These are phyloP conservation scores for Zygosaccharomyces gambellarensis DNA, from an alignment of 805 yeast genomes.

Conservation along the genomic window DNA sequence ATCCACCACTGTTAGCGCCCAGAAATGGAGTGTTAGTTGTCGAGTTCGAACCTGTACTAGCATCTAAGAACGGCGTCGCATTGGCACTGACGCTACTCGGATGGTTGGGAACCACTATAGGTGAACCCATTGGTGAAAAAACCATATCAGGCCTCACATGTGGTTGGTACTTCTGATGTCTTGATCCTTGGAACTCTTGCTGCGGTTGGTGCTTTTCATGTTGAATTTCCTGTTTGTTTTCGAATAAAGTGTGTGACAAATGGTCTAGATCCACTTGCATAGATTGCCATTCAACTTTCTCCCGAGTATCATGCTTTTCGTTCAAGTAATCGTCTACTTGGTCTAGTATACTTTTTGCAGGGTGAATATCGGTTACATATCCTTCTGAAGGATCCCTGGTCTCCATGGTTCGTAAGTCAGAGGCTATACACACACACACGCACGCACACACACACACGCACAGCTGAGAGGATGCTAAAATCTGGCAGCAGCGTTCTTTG, in stretches of 20 bases:
- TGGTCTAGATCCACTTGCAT: constrained; percentile 21
- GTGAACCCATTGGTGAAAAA: constrained; percentile 74
- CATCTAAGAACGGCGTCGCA: constrained; percentile 20
- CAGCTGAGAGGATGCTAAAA: no score
- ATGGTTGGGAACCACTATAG: constrained; percentile 49
- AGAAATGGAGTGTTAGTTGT: constrained; percentile 35
- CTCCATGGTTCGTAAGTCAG: neutral
- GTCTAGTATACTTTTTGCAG: constrained; percentile 29
- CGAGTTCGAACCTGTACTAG: constrained; percentile 5
- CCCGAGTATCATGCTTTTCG: constrained; percentile 4
- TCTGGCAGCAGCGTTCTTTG: no score
- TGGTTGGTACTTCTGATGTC: neutral
- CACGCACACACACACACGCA: neutral
- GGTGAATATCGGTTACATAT: constrained; percentile 4
- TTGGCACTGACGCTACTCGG: constrained; percentile 11
- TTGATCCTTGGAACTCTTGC: neutral
- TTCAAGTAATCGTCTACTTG: constrained; percentile 26
- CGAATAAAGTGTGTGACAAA: constrained; percentile 15
- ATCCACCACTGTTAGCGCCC: constrained; percentile 32
- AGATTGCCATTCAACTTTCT: constrained; percentile 2
- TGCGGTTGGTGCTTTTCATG: constrained; percentile 1
- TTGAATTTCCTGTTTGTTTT: constrained; percentile 3
- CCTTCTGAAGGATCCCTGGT: constrained; percentile 1
- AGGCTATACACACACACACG: neutral
- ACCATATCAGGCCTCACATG: constrained; percentile 51